Conservation (phyloP, 2,329 filamentous ascomycete genomes). For the Xylaria polymorpha region DNA sequence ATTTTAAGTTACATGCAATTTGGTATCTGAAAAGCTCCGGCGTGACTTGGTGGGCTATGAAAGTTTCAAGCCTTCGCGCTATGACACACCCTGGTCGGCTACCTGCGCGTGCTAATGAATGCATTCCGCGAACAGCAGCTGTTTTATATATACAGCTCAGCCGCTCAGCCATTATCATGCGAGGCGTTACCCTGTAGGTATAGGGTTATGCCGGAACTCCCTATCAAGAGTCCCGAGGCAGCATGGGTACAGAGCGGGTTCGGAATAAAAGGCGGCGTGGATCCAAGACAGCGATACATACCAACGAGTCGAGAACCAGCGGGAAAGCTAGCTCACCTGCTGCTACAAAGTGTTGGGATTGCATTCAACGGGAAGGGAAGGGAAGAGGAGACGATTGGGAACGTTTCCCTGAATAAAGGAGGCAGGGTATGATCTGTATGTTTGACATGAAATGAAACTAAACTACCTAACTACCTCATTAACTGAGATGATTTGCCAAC, state of each 20-base stretch:
- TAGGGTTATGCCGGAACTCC: slow-evolving; percentile 6
- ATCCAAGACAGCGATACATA: neutral
- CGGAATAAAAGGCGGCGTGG: slow-evolving; percentile 7
- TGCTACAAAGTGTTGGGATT: slow-evolving; percentile 7
- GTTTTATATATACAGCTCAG: slow-evolving; percentile 5
- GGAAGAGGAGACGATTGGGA: slow-evolving; percentile 18
- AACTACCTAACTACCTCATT: slow-evolving; percentile 17
- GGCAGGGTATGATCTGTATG: slow-evolving; percentile 30
- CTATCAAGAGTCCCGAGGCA: neutral
- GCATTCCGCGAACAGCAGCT: neutral
- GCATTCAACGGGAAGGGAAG: slow-evolving; percentile 18
- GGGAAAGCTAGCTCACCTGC: slow-evolving; percentile 1
- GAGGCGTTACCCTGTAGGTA: neutral
- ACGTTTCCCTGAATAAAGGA: slow-evolving; percentile 31
- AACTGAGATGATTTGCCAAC: slow-evolving; percentile 29
- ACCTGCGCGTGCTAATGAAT: neutral
- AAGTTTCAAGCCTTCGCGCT: neutral
- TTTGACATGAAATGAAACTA: slow-evolving; percentile 27
- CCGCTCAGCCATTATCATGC: slow-evolving; percentile 8
- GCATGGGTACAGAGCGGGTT: slow-evolving; percentile 7
- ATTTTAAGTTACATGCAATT: slow-evolving; percentile 4
- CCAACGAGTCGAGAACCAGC: slow-evolving; percentile 16
- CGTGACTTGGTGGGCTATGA: neutral
- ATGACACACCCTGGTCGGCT: neutral
- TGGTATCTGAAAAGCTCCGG: neutral